Conservation (phyloP, 2,329 filamentous ascomycete genomes). For the Karstenula rhodostoma region DNA sequence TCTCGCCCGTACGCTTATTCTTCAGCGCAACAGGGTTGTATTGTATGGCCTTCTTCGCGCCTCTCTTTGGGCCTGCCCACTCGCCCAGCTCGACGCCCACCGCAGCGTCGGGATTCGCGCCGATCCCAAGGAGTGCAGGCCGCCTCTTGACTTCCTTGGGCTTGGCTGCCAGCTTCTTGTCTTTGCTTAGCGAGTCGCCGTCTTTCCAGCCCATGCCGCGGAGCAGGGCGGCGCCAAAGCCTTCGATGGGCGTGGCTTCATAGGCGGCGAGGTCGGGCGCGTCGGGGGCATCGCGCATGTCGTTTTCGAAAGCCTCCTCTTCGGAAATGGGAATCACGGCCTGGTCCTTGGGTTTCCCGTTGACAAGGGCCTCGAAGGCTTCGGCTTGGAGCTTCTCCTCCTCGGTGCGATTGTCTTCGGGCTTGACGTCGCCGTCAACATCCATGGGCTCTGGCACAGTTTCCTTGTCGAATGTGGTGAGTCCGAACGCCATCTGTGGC, state of each 20-base stretch:
- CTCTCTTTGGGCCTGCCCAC: slow-evolving; percentile 66
- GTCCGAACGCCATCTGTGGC: slow-evolving; percentile 57
- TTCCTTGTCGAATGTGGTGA: slow-evolving; percentile 59
- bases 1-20: slow-evolving; percentile 69
- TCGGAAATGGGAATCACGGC: slow-evolving; percentile 53
- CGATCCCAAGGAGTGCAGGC: slow-evolving; percentile 84
- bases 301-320: slow-evolving; percentile 75
- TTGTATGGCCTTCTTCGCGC: slow-evolving; percentile 54
- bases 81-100: slow-evolving; percentile 74
- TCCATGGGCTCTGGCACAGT: slow-evolving; percentile 35
- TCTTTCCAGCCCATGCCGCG: slow-evolving; percentile 96
- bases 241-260: slow-evolving; percentile 87
- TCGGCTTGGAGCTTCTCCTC: slow-evolving; percentile 59
- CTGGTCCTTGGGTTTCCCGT: slow-evolving; percentile 48
- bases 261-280: slow-evolving; percentile 83
- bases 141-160: slow-evolving; percentile 73
- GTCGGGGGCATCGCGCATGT: slow-evolving; percentile 76
- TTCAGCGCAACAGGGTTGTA: slow-evolving; percentile 70
- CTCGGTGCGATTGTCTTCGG: slow-evolving; percentile 40
- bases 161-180: slow-evolving; percentile 56
- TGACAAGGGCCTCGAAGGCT: slow-evolving; percentile 57
- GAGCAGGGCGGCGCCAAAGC: slow-evolving; percentile 89
- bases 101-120: slow-evolving; percentile 77
- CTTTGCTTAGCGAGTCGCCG: slow-evolving; percentile 64
- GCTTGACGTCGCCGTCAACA: slow-evolving; percentile 8